Percentiles rank a stretch among this genome's conserved stretches.
phyloP scores from a whole-genome alignment of 768 basidiomycete genomes.

The Tricholomella constricta region DNA sequence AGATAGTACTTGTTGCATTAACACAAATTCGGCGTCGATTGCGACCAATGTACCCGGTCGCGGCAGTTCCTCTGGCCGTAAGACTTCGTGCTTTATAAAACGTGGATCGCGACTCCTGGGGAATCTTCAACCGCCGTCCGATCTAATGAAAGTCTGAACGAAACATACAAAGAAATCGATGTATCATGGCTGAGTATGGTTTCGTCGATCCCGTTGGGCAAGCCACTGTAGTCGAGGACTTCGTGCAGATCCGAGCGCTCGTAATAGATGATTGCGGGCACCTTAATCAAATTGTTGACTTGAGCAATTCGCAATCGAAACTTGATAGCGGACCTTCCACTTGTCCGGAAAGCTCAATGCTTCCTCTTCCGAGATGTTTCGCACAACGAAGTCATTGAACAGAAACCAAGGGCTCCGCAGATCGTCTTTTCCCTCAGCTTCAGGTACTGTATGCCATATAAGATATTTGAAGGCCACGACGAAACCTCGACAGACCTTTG shows the following conservation, averaged over 20 bases:
- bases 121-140: not conserved
- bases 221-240: slow-evolving; percentile 59
- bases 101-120: slow-evolving; percentile 73
- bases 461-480: not conserved
- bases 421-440: slow-evolving; percentile 49
- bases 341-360: slow-evolving; percentile 83
- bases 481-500: slow-evolving; percentile 54
- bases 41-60: slow-evolving; percentile 85
- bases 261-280: slow-evolving; percentile 88
- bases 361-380: slow-evolving; percentile 81
- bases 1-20: slow-evolving; percentile 80
- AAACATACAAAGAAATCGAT: slow-evolving; percentile 77
- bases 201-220: slow-evolving; percentile 70
- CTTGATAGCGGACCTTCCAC: slow-evolving; percentile 80
- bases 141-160: not conserved
- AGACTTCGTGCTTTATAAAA: slow-evolving; percentile 75
- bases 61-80: slow-evolving; percentile 77
- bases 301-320: not conserved
- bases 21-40: slow-evolving; percentile 98
- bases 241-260: slow-evolving; percentile 69
- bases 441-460: slow-evolving; percentile 50
- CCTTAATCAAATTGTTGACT: slow-evolving; percentile 43
- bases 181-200: slow-evolving; percentile 83
- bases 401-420: slow-evolving; percentile 76
- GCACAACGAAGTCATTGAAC: slow-evolving; percentile 96